Evolutionary conservation across 257 asterid genomes (phyloP), one percentile per base, ranked within the genome.

Genomic region (Fraxinus americana): DNA sequence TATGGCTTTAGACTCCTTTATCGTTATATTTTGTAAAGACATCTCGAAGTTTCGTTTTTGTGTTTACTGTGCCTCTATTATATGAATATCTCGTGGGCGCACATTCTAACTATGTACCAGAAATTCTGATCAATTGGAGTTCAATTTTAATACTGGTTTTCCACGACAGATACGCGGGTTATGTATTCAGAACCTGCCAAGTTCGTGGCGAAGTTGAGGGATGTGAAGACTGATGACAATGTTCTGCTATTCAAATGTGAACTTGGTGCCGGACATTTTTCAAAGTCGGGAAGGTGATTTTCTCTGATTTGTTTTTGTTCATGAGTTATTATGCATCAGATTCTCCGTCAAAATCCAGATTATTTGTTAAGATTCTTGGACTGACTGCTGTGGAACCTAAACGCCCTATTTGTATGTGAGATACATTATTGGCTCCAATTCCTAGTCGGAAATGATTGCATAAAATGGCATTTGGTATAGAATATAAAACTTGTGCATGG

Each of bases 211-310:
- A 95, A 95, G 86, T 79, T 95, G 88, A 93, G 99, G 81, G 98
- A 95, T 50, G 76, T 78, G 85, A 95, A 95, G 85, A 90, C 93
- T 38, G 93, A 92, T 82, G 87, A 86, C 76, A 95, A 93, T 82
- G 25, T 81, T 75, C 89, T 92, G 77, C 81, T 94, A 82, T 89
- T 94, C 81, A 94, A 91, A 84, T 93, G 98, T 67, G 97, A 91
- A 82, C 93, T 93, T 78, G 96, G 98, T 52, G 99, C 99, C 0
- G 99, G 98, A 17, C 99, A 95, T 88, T 95, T 89, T 74, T 95
- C 98, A 7, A 95, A 95, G 87, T 95, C 99, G 0, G 98, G 99
- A 84, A 91, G 99, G 99, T 94, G 57, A 84, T 76, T 16, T 59
- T 78, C 39, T 74, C 39, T 70, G 61, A 38, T 70, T 36, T 70